Evolutionary conservation across 179 eudicot genomes (phyloP), one percentile per base, ranked within the genome.

Genomic region (Vitellaria paradoxa): DNA sequence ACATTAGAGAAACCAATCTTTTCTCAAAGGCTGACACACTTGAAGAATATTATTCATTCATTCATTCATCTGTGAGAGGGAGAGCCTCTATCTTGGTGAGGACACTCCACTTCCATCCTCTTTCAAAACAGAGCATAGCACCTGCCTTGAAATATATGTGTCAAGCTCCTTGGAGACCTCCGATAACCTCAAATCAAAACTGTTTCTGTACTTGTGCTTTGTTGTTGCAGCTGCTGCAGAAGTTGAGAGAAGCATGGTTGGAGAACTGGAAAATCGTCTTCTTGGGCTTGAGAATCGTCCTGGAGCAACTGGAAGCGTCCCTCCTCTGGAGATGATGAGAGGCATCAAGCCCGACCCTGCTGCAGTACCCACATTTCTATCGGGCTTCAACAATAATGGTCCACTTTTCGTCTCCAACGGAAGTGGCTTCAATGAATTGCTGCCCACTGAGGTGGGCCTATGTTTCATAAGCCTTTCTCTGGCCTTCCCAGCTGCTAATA

Each of bases 91-190:
- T 87, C 86, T 82, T 24, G 93, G 96, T 30, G 37, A 30, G 53
- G 96, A 88, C 24, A 90, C 79, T 75, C 83, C 90, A 76, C 76
- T 68, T 21, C 84, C 92, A 26, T 87, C 90, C 55, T 86, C 80
- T 78, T 84, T 91, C 65, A 93, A 52, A 75, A 90, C 91, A 59
- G 97, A 87, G 82, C 90, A 82, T 76, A 93, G 53, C 65, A 88
- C 93, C 80, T 95, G 97, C 77, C 88, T 95, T 20, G 97, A 91
- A 77, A 93, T 88, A 67, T 93, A 87, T 17, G 89, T 86, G 76
- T 95, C 99, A 53, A 95, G 83, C 79, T 95, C 99, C 84, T 73
- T 86, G 17, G 97, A 95, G 57, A 89, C 95, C 80, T 88, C 87
- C 11, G 93, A 90, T 76, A 94, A 76, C 81, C 91, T 91, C 76